Evolutionary conservation across 495 filamentous ascomycete species (phyloP).

Genomic region (Ascobolus immersus): DNA sequence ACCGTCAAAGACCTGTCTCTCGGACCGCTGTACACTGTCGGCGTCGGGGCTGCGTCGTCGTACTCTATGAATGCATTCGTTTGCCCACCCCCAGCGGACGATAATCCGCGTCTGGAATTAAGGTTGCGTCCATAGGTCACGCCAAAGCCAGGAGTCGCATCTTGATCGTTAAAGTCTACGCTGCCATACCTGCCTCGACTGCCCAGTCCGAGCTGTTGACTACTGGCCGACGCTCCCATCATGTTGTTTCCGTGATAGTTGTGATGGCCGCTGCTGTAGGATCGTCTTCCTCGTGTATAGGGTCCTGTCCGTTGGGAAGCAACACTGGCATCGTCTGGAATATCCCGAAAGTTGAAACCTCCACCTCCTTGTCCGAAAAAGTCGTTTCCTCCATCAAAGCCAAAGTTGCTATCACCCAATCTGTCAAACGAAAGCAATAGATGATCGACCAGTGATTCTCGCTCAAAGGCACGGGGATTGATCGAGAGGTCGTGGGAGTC

Average conservation of each 20-base stretch:
- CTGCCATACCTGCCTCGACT: not conserved
- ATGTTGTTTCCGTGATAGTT: conserved; percentile 10
- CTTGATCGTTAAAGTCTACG: conserved; percentile 7
- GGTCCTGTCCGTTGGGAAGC: conserved; percentile 16
- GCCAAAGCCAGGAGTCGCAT: conserved; percentile 12
- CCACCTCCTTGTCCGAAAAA: conserved; percentile 11
- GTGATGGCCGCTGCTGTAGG: conserved; percentile 13
- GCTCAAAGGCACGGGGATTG: conserved; percentile 42
- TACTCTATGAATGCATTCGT: not conserved
- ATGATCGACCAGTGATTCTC: conserved; percentile 74
- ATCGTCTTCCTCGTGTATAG: conserved; percentile 11
- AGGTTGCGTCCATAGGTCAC: conserved; percentile 15
- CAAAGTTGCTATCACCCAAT: conserved; percentile 24
- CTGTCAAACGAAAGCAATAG: conserved; percentile 78
- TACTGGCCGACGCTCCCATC: too few relatives aligned
- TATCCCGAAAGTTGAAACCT: conserved; percentile 19
- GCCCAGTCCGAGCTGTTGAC: too few relatives aligned
- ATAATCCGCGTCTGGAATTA: conserved; percentile 9
- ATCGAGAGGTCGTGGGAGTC: conserved; percentile 80
- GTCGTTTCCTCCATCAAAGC: conserved; percentile 10
- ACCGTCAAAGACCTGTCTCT: conserved; percentile 22
- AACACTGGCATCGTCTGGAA: conserved; percentile 19
- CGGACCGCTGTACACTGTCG: conserved; percentile 62
- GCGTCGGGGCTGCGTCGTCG: conserved; percentile 65
- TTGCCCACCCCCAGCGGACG: not conserved